phyloP scores from a whole-genome alignment of 108 stramenopile species.

The Fistulifera pelliculosa region DNA sequence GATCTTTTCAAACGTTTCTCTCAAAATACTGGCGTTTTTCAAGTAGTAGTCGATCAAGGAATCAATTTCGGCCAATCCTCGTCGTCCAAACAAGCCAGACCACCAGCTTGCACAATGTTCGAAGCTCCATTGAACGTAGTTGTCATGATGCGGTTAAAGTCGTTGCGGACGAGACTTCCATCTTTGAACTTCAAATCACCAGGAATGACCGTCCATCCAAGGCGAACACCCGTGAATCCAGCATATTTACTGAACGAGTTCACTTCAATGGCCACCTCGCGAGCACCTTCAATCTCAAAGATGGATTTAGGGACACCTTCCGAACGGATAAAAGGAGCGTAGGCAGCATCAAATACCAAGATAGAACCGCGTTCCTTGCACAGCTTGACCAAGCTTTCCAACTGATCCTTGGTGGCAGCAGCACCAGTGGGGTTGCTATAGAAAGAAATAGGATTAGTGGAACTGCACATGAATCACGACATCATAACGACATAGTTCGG shows the following conservation, averaged over 20 bases:
- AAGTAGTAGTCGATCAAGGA: constrained; percentile 95
- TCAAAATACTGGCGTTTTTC: constrained; percentile 87
- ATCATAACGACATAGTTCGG: neutral
- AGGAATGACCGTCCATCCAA: constrained; percentile 96
- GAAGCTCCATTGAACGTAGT: constrained; percentile 97
- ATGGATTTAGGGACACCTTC: constrained; percentile 91
- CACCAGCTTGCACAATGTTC: constrained; percentile 94
- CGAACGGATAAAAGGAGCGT: constrained; percentile 94
- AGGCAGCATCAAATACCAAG: constrained; percentile 95
- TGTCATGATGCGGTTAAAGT: constrained; percentile 97
- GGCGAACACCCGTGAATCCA: constrained; percentile 95
- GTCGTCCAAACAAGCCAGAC: constrained; percentile 87
- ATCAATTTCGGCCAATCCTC: constrained; percentile 91
- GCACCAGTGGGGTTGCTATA: constrained; percentile 94
- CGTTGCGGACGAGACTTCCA: constrained; percentile 79
- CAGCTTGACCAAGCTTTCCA: constrained; percentile 77
- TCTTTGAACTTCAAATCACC: constrained; percentile 78
- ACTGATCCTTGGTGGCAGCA: constrained; percentile 86
- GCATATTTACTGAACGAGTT: constrained; percentile 92
- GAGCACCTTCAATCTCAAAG: constrained; percentile 93
- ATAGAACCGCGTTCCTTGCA: constrained; percentile 89
- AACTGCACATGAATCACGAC: neutral
- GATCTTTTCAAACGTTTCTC: constrained; percentile 74
- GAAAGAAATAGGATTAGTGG: neutral
- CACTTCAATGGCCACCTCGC: constrained; percentile 90